Evolutionary conservation across 1,284 basidiomycete species (phyloP).

Genomic region (Filobasidium uniguttulatum): DNA sequence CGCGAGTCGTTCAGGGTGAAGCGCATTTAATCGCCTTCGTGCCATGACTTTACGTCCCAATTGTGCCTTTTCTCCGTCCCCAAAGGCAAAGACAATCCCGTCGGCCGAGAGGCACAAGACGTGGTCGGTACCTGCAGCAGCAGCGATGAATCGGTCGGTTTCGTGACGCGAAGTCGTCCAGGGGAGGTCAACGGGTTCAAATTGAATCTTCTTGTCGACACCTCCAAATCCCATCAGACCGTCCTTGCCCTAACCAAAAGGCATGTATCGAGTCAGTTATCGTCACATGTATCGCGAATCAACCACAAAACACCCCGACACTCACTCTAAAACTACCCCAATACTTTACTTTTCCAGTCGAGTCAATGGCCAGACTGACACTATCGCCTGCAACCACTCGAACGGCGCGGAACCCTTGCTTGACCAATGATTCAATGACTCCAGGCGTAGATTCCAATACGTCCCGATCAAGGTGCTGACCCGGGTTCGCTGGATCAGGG

Average conservation of each 20-base stretch:
- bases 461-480: slow-evolving; percentile 42
- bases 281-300: not conserved
- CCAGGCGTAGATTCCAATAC: slow-evolving; percentile 60
- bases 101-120: slow-evolving; percentile 70
- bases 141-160: slow-evolving; percentile 46
- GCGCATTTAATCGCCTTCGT: slow-evolving; percentile 63
- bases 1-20: slow-evolving; percentile 59
- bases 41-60: slow-evolving; percentile 73
- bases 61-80: slow-evolving; percentile 73
- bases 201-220: slow-evolving; percentile 37
- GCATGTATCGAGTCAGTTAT: not conserved
- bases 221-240: slow-evolving; percentile 75
- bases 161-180: slow-evolving; percentile 8
- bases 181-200: slow-evolving; percentile 39
- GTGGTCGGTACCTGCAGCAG: slow-evolving; percentile 74
- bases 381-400: slow-evolving; percentile 70
- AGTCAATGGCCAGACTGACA: slow-evolving; percentile 64
- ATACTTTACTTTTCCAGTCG: slow-evolving; percentile 62
- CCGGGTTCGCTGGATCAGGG: slow-evolving; percentile 46
- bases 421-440: slow-evolving; percentile 54
- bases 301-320: slow-evolving; percentile 14
- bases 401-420: slow-evolving; percentile 66
- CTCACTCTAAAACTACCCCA: slow-evolving; percentile 88
- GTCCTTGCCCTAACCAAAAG: slow-evolving; percentile 45
- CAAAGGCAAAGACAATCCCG: slow-evolving; percentile 63